Evolutionary conservation across 2,329 filamentous ascomycete genomes (phyloP), one percentile per base, ranked within the genome.

Genomic region (Trichoderma simmonsii): DNA sequence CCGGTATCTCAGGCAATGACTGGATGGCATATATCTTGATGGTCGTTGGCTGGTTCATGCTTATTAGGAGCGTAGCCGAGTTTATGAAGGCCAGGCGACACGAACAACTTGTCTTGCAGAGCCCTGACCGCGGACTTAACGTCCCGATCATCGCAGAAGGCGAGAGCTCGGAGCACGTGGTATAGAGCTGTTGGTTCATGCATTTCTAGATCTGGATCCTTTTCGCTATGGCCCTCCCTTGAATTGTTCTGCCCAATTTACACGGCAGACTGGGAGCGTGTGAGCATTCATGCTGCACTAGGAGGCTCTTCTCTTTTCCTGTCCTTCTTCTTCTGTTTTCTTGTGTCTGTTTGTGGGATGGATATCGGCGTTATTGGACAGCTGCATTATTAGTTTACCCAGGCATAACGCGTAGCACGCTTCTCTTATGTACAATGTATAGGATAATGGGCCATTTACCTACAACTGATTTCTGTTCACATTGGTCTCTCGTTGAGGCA

Each of bases 21-120:
- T 98, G 93, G 93, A 85, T 97, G 74, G 93, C 94, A 12, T 99
- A 98, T 78, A 86, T 93, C 18, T 83, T 99, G 62, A 99, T 99
- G 96, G 93, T 99, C 79, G 92, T 97, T 1, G 96, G 96, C 6
- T 99, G 96, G 96, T 98, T 98, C 79, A 94, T 99, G 74, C 85
- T 99, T 74, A 98, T 99, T 79, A 90, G 95, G 81, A 91, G 94
- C n/a, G 90, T 97, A 21, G 94, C 92, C 77, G 95, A 98, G 80
- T 99, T 96, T 80, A 83, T 98, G 74, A 89, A 91, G 76, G 96
- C 94, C 48, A 88, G 95, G 79, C 88, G 94, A 78, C 96, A 98
- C 79, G 96, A 99, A 83, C 93, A 96, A 80, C 85, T 99, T 65
- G 94, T 99, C 6, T 84, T 98, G 75, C 95, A 97, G 80, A 97